Conservation (phyloP, 345 rosid species). For the Populus davidiana region DNA sequence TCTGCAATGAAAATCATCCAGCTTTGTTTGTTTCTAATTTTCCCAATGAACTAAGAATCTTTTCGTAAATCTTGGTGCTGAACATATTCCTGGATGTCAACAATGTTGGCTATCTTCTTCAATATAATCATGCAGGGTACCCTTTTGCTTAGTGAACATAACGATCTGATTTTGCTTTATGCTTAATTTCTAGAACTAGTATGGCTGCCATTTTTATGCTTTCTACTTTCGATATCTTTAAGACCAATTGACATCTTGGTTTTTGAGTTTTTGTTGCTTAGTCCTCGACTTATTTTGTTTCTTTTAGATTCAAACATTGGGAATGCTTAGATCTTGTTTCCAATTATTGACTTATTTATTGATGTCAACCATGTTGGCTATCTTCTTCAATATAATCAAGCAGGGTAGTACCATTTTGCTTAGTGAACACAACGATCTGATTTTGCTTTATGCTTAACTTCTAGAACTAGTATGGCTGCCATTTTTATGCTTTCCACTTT, state of each 20-base stretch:
- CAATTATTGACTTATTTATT: slow-evolving; percentile 50
- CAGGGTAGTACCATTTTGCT: background rate
- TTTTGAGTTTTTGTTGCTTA: background rate
- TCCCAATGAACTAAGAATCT: background rate
- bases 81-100: background rate
- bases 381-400: background rate
- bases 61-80: background rate
- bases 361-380: background rate
- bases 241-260: background rate
- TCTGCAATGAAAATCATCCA: background rate
- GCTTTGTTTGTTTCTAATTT: background rate
- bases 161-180: background rate
- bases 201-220: background rate
- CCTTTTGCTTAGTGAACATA: background rate
- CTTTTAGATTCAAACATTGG: slow-evolving; percentile 87
- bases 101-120: background rate
- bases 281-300: slow-evolving; percentile 11
- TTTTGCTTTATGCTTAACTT: background rate
- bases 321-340: slow-evolving; percentile 97
- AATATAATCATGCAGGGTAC: background rate
- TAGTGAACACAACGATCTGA: background rate
- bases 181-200: background rate
- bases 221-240: background rate
- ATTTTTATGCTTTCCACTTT: background rate
- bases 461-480: background rate